Conservation (phyloP, 305 asterid species). For the Salvia sclarea region DNA sequence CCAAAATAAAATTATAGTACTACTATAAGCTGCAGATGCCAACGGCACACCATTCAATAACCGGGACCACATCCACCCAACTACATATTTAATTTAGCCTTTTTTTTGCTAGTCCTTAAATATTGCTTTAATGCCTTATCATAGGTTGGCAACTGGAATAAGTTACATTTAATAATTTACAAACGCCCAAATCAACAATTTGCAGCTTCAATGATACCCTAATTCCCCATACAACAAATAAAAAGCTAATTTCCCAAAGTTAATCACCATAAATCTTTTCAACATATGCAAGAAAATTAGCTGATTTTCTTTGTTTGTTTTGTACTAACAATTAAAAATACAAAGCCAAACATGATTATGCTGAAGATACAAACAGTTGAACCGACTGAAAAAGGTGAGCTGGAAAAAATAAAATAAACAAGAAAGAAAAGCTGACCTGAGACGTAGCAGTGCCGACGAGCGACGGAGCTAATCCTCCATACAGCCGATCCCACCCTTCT, state of each 20-base stretch:
- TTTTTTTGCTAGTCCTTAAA: not conserved
- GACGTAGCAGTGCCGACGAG: constrained; percentile 93
- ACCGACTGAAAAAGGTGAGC: not conserved
- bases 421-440: constrained; percentile 53
- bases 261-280: not conserved
- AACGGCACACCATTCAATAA: constrained; percentile 54
- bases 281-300: not conserved
- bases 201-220: not conserved
- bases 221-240: not conserved
- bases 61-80: constrained; percentile 46
- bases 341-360: not conserved
- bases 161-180: constrained; percentile 12
- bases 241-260: not conserved
- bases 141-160: constrained; percentile 25
- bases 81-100: not conserved
- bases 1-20: constrained; percentile 27
- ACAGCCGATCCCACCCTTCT: constrained; percentile 92
- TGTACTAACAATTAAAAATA: not conserved
- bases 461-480: constrained; percentile 89
- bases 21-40: constrained; percentile 22
- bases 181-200: constrained; percentile 16
- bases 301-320: not conserved
- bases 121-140: not conserved
- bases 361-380: not conserved
- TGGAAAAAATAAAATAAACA: not conserved